Evolutionary conservation across 176 grass and related monocot genomes (phyloP), one percentile per base, ranked within the genome.

Genomic region (Alloteropsis semialata): DNA sequence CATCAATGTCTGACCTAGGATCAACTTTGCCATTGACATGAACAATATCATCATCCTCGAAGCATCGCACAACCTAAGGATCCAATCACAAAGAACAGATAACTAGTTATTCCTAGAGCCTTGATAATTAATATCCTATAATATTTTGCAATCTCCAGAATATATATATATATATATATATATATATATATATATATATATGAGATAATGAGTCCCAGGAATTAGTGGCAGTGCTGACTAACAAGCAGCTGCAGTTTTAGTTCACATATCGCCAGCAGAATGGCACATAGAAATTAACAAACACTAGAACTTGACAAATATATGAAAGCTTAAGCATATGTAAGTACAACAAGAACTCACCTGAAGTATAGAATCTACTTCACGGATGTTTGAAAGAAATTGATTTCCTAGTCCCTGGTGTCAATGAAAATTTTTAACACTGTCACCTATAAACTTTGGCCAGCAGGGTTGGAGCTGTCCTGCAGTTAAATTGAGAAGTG

Each of bases 321-420:
- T 69, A 50, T 76, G 3, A 84, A 44, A 53, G 33, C 36, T 24
- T 83, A 78, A 48, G 8, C 51, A 72, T 45, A 21, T 27, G 55
- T 4, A 59, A 78, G 69, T 25, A 81, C 18, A 18, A 46, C 11
- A 88, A 43, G 21, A 15, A 69, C 68, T 50, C 57, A 98, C 93
- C 96, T 99, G 91, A 83, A 99, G 93, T 90, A 99, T 93, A 42
- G 96, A 96, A 93, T 99, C 96, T n/a, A 96, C 96, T 93, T 99
- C 96, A 62, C 96, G 96, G 30, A 99, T 99, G 82, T 96, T 92
- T 48, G 96, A 90, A 87, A 99, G 96, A 88, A 99, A 99, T 84
- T 99, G 90, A 82, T 99, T 96, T 77, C 93, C 93, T 57, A 99
- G 87, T 68, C 93, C 96, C 96, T 98, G 91, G 65, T 66, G 65